Evolutionary conservation across 2,329 filamentous ascomycete species (phyloP), one percentile per base, ranked within the genome.

Genomic region (Cyclaneusma minus): DNA sequence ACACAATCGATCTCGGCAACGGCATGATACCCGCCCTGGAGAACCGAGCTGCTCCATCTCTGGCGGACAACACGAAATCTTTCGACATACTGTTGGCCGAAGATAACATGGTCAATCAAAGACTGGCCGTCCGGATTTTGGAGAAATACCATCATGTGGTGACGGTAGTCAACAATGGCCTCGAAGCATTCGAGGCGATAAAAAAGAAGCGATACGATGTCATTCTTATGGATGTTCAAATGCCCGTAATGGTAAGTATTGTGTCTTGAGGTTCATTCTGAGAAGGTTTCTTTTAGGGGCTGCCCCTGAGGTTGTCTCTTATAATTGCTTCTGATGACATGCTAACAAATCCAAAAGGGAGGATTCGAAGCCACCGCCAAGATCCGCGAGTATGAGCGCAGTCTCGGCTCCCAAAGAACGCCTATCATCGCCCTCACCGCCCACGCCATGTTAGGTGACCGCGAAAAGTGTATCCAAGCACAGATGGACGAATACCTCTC

Each of bases 401-500:
- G 75, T 37, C 69, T 82, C 39, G 76, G 75, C 29, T 67, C 82
- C 17, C 73, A 81, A 31, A 70, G 87, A 27, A 93, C 87, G 7
- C 89, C 89, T 9, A 94, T 98, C 45, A 93, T 98, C 43, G 89
- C 89, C 3, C 66, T 98, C 22, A 98, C 89, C 8, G 89, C 89
- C 2, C 89, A 98, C 55, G 89, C 89, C 41, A 98, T 98, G 89
- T 75, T 95, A 60, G 89, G 89, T 37, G 89, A 98, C 47, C 72
- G 89, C 25, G 89, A 98, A 51, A 93, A 92, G 60, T 98, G 89
- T 52, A 91, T 98, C 34, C 83, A 93, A 49, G 89, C 87, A 7
- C 84, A 95, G 57, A 98, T 98, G 89, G 89, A 98, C 50, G 89
- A 98, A 52, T 98, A 98, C 48, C 62, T 98, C 21, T 93, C 87